A percentile compares a stretch with the other conserved stretches of the same genome.
phyloP scores from a whole-genome alignment of 2,329 filamentous ascomycete genomes.

The Fusarium pseudograminearum region DNA sequence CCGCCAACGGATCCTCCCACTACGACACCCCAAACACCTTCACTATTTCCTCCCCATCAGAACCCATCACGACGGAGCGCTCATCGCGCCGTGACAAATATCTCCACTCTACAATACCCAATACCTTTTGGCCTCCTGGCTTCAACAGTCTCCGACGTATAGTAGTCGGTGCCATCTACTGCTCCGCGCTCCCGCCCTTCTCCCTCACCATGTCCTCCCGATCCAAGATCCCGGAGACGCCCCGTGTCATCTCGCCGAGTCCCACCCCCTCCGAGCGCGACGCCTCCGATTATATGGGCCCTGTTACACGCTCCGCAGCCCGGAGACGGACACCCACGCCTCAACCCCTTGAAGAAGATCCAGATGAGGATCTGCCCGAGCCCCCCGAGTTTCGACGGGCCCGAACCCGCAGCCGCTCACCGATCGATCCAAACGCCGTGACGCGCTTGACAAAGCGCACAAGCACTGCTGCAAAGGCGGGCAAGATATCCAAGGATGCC shows the following conservation, averaged over 20 bases:
- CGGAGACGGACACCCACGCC: slow-evolving; percentile 68
- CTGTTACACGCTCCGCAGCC: slow-evolving; percentile 80
- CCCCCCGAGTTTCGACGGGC: slow-evolving; percentile 68
- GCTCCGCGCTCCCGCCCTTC: slow-evolving; percentile 71
- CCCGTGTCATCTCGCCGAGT: slow-evolving; percentile 90
- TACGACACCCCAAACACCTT: slow-evolving; percentile 36
- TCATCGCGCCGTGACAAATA: slow-evolving; percentile 65
- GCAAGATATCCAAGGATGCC: slow-evolving; percentile 43
- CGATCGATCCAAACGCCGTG: slow-evolving; percentile 65
- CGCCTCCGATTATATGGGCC: slow-evolving; percentile 69
- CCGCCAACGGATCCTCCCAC: slow-evolving; percentile 22
- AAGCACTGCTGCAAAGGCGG: slow-evolving; percentile 50
- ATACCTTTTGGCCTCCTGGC: slow-evolving; percentile 59
- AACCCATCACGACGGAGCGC: slow-evolving; percentile 45
- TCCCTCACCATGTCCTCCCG: slow-evolving; percentile 65
- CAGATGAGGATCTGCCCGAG: slow-evolving; percentile 62
- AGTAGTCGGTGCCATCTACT: slow-evolving; percentile 67
- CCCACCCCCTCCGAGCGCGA: slow-evolving; percentile 66
- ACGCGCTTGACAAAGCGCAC: slow-evolving; percentile 66
- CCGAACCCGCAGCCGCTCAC: slow-evolving; percentile 78
- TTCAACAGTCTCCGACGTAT: slow-evolving; percentile 62
- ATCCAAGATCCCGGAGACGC: slow-evolving; percentile 76
- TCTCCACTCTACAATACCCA: slow-evolving; percentile 54
- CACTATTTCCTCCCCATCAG: slow-evolving; percentile 33
- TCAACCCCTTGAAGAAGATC: slow-evolving; percentile 69